Evolutionary conservation across 192 early-diverging fungal genomes (phyloP).

Genomic region (Coemansia sp.): DNA sequence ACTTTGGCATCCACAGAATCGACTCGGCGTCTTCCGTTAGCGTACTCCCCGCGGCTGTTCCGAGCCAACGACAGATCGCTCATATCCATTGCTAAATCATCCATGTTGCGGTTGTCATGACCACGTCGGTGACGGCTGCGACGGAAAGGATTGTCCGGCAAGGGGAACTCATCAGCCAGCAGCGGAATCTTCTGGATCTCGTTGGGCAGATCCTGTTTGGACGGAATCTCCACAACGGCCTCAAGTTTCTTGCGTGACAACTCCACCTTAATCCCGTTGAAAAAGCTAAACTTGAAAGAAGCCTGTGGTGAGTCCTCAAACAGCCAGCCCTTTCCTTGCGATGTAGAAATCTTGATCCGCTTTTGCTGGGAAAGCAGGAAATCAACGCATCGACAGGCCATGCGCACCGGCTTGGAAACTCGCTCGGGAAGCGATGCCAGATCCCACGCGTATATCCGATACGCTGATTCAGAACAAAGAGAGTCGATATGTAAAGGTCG

Average conservation of each 20-base stretch:
- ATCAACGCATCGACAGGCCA: constrained; percentile 56
- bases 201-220: constrained; percentile 43
- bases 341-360: constrained; percentile 67
- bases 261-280: constrained; percentile 62
- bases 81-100: not conserved
- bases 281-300: constrained; percentile 65
- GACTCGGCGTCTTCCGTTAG: not conserved
- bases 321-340: constrained; percentile 68
- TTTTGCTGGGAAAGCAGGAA: constrained; percentile 63
- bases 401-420: constrained; percentile 46
- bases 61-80: not conserved
- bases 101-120: not conserved
- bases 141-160: not conserved
- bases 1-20: constrained; percentile 15
- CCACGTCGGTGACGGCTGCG: not conserved
- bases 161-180: constrained; percentile 4
- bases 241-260: constrained; percentile 25
- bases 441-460: constrained; percentile 23
- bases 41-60: not conserved
- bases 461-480: constrained; percentile 3
- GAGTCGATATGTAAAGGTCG: constrained; percentile 18
- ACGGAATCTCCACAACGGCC: constrained; percentile 56
- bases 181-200: constrained; percentile 50
- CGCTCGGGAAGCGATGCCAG: constrained; percentile 18
- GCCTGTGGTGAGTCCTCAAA: constrained; percentile 69